Evolutionary conservation across 768 basidiomycete genomes (phyloP), one percentile per base, ranked within the genome.

Genomic region (Tephrocybe sp.): DNA sequence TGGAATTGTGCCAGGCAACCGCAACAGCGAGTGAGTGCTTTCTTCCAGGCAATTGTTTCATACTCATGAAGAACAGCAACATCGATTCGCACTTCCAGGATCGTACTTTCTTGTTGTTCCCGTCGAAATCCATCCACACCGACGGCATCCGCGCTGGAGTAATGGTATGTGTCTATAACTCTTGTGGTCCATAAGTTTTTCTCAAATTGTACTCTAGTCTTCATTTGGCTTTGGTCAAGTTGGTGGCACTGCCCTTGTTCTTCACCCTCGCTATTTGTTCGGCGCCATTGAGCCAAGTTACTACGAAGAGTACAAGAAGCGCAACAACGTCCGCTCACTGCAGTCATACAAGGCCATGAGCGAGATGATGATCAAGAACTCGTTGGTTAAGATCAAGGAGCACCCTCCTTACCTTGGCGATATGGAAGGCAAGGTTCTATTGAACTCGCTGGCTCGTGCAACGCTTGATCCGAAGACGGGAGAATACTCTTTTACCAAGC

Each of bases 181-280:
- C 30, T 4, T 5, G 22, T 4, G 30, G 6, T 9, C 0, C 16
- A 34, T 26, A 33, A 46, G 43, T 22, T 30, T 16, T 45, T 51
- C 49, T 41, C 49, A 58, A 43, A 59, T 23, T 16, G 23, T 46
- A n/a, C 20, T n/a, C 58, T 20, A 92, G 85, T 94, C 92, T 1
- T 94, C 92, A 12, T 96, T 96, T 70, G 96, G 97, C 56, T 98
- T 98, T 75, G 95, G 97, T 61, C 97, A 98, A 80, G 96, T 98
- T 55, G 97, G 97, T 47, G 97, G 97, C 48, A 89, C 84, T 50
- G 89, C 86, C 39, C 78, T 95, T 57, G 75, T 98, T 61, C 65
- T 98, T 44, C 87, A 98, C 66, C 95, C 97, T 55, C 88, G 92
- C 58, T 92, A 91, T 72, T 78, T 97, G 56, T 84, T 95, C 56